A percentile compares a stretch with the other conserved stretches of the same genome.
These are phyloP conservation scores for Chamaecyparis obtusa DNA, from an alignment of 75 land plant species.

Conservation along the genomic window DNA sequence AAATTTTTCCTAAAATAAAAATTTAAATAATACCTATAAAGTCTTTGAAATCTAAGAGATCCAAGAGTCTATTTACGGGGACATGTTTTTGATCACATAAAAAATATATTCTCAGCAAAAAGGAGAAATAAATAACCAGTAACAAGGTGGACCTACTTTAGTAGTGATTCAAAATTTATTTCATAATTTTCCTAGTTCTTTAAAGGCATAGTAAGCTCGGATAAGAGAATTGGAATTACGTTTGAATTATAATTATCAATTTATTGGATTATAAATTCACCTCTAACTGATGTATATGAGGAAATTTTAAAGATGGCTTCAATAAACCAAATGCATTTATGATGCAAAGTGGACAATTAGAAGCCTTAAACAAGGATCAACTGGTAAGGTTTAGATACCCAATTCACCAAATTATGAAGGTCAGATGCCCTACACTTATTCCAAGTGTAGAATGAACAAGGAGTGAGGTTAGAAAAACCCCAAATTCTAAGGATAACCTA, in stretches of 20 bases:
- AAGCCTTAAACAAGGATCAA: no score
- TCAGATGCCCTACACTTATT: no score
- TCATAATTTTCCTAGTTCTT: not conserved
- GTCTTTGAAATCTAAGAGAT: not conserved
- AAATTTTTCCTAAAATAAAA: not conserved
- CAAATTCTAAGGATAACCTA: no score
- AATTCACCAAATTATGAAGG: no score
- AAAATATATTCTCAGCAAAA: not conserved
- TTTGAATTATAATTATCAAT: not conserved
- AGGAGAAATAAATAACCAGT: not conserved
- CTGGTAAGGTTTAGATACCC: no score
- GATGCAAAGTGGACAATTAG: no score
- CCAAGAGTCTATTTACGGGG: not conserved
- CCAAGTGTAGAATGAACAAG: no score
- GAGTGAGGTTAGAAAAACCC: no score
- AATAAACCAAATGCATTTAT: not conserved
- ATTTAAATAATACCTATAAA: not conserved
- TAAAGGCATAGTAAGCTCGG: not conserved
- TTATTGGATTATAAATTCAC: not conserved
- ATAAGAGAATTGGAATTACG: not conserved
- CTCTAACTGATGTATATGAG: not conserved
- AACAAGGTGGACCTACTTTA: not conserved
- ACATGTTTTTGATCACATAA: not conserved
- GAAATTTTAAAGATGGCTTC: not conserved
- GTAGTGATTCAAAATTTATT: not conserved